These are phyloP conservation scores for Ogataea kodamae DNA, from an alignment of 805 yeast genomes.

Conservation along the genomic window DNA sequence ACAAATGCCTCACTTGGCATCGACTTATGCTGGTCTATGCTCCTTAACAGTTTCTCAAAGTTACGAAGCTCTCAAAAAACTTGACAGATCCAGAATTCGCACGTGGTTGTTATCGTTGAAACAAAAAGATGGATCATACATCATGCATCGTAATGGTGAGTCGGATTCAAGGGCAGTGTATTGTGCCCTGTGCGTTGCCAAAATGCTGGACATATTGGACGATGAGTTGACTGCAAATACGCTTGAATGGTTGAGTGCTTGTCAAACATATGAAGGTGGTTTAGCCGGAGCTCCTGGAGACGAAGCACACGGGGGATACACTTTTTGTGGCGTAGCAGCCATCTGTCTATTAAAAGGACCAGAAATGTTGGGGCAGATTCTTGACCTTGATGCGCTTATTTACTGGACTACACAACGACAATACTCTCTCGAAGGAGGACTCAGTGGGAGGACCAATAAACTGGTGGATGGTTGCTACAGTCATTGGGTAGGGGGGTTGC, in stretches of 20 bases:
- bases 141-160: constrained; percentile 78
- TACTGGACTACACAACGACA: constrained; percentile 76
- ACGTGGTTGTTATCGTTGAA: constrained; percentile 67
- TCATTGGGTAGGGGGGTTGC: constrained; percentile 88
- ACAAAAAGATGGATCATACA: constrained; percentile 68
- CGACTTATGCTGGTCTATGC: constrained; percentile 74
- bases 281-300: constrained; percentile 78
- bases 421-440: constrained; percentile 72
- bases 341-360: constrained; percentile 45
- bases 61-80: constrained; percentile 36
- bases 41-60: constrained; percentile 53
- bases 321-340: constrained; percentile 82
- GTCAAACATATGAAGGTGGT: constrained; percentile 96
- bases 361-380: constrained; percentile 27
- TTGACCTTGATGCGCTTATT: constrained; percentile 47
- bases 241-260: constrained; percentile 55
- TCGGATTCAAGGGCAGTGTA: constrained; percentile 81
- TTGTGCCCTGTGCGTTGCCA: constrained; percentile 75
- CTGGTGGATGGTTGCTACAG: constrained; percentile 95
- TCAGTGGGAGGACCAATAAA: constrained; percentile 87
- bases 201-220: constrained; percentile 59
- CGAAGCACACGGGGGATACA: constrained; percentile 98
- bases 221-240: constrained; percentile 53
- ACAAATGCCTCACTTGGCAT: constrained; percentile 81
- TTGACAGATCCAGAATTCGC: constrained; percentile 48